Percentiles rank a stretch among this genome's conserved stretches.
phyloP scores from a whole-genome alignment of 1,284 basidiomycete genomes.

The Leccinum huronense region DNA sequence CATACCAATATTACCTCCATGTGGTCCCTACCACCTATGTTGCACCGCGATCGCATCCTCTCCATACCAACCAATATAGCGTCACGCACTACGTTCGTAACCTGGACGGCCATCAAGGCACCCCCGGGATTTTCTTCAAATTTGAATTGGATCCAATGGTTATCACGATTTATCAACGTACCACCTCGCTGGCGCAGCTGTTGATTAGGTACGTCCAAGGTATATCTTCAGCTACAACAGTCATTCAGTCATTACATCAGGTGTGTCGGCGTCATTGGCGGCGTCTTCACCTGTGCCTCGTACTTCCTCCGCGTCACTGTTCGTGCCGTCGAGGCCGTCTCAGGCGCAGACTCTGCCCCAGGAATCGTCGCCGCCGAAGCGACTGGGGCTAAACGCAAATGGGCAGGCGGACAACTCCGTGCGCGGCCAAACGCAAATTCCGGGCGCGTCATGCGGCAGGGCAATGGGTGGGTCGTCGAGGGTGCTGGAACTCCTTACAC shows the following conservation, averaged over 20 bases:
- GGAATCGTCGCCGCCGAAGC: constrained; percentile 66
- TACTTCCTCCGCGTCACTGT: constrained; percentile 71
- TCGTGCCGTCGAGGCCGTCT: constrained; percentile 65
- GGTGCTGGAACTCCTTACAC: constrained; percentile 26
- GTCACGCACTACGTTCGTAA: constrained; percentile 90
- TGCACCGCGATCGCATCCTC: constrained; percentile 55
- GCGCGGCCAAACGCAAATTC: constrained; percentile 34
- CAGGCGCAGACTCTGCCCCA: constrained; percentile 54
- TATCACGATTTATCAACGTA: constrained; percentile 84
- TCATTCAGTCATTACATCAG: constrained; percentile 32
- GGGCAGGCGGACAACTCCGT: constrained; percentile 46
- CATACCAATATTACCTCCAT: constrained; percentile 95
- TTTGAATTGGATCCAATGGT: constrained; percentile 93
- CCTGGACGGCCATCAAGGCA: constrained; percentile 74
- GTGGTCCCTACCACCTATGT: constrained; percentile 95
- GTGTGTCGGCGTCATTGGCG: constrained; percentile 76
- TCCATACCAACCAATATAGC: constrained; percentile 91
- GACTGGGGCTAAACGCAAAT: constrained; percentile 49
- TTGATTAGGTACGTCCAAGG: constrained; percentile 63
- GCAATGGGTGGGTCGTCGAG: constrained; percentile 46
- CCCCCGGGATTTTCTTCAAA: constrained; percentile 96
- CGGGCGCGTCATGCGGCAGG: constrained; percentile 39
- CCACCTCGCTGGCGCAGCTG: constrained; percentile 78
- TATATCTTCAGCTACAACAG: constrained; percentile 4
- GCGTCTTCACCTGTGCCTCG: constrained; percentile 76